Evolutionary conservation across 768 basidiomycete genomes (phyloP).

Genomic region (Suillus placidus): DNA sequence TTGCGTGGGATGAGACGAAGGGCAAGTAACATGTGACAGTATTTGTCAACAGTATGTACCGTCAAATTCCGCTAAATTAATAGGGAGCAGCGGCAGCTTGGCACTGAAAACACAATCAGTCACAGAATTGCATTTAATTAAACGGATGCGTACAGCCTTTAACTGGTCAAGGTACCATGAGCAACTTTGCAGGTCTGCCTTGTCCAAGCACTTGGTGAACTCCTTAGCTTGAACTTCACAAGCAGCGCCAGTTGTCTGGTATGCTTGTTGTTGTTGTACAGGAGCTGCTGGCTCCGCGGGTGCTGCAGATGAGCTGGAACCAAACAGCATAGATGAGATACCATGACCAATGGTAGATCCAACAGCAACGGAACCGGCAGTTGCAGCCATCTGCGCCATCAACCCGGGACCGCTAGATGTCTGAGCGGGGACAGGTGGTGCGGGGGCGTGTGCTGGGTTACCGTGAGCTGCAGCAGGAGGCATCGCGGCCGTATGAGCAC

Average conservation of each 20-base stretch:
- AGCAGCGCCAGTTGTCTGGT: constrained; percentile 45
- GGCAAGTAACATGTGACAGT: not conserved
- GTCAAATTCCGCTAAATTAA: constrained; percentile 25
- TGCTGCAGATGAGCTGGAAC: constrained; percentile 53
- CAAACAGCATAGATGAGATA: constrained; percentile 88
- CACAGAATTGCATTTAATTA: constrained; percentile 11
- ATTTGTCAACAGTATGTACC: not conserved
- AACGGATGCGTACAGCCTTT: constrained; percentile 66
- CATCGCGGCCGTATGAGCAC: constrained; percentile 53
- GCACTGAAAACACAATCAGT: constrained; percentile 48
- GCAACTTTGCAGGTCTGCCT: constrained; percentile 78
- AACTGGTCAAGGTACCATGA: constrained; percentile 87
- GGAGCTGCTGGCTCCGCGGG: constrained; percentile 54
- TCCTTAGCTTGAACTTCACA: constrained; percentile 88
- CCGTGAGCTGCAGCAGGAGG: constrained; percentile 44
- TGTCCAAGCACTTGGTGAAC: constrained; percentile 84
- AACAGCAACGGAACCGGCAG: constrained; percentile 87
- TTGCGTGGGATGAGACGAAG: not conserved
- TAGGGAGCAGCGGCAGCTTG: constrained; percentile 73
- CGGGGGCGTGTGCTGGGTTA: constrained; percentile 45
- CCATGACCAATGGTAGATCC: constrained; percentile 91
- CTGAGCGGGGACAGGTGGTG: constrained; percentile 42
- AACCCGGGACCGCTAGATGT: constrained; percentile 63
- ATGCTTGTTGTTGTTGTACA: constrained; percentile 46
- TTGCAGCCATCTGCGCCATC: constrained; percentile 84